Conservation (phyloP, 306 rosid genomes). For the Trifolium dubium region DNA sequence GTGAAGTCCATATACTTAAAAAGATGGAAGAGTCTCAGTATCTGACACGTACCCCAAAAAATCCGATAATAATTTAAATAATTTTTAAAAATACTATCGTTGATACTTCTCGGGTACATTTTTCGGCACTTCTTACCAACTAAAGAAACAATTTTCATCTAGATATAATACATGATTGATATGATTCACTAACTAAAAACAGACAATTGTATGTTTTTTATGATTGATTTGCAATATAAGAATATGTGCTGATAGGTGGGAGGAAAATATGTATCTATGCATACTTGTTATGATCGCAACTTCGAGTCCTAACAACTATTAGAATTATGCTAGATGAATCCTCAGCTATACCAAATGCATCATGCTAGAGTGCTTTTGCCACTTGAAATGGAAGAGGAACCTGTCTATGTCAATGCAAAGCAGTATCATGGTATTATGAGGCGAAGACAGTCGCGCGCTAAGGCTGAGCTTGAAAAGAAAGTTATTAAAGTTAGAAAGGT, state of each 20-base stretch:
- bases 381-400: constrained; percentile 86
- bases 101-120: too few relatives aligned
- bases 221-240: too few relatives aligned
- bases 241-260: too few relatives aligned
- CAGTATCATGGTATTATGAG: constrained; percentile 93
- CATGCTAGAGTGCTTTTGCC: constrained; percentile 89
- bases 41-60: too few relatives aligned
- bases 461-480: constrained; percentile 82
- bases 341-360: constrained; percentile 65
- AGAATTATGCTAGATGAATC: constrained; percentile 57
- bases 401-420: constrained; percentile 92
- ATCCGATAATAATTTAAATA: too few relatives aligned
- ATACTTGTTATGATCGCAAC: background rate
- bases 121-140: background rate
- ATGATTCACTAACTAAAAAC: background rate
- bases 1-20: too few relatives aligned
- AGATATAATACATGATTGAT: background rate
- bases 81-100: too few relatives aligned
- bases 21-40: too few relatives aligned
- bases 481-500: constrained; percentile 77
- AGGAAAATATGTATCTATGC: background rate
- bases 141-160: background rate
- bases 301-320: constrained; percentile 37
- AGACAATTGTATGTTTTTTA: too few relatives aligned
- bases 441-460: constrained; percentile 90